A percentile compares a stretch with the other conserved stretches of the same genome.
Conservation (phyloP, 352 stramenopile species). For the Pythium rhizo-oryzae region DNA sequence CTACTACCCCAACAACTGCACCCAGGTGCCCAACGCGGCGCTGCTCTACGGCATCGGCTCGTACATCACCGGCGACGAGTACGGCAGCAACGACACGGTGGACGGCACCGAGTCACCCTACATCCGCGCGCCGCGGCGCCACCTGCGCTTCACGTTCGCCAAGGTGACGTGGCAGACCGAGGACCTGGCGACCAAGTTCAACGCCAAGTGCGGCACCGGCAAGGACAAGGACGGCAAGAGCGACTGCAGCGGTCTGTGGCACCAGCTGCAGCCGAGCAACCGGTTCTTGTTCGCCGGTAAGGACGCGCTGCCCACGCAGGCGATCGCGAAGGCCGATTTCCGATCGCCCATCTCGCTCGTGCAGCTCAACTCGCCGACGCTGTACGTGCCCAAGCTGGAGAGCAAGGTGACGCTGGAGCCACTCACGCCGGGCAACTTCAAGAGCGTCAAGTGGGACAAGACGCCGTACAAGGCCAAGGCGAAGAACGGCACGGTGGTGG, state of each 20-base stretch:
- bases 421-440: slow-evolving; percentile 22
- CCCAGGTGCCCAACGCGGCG: slow-evolving; percentile 28
- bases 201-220: slow-evolving; percentile 35
- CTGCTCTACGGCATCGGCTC: slow-evolving; percentile 49
- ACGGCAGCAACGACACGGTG: slow-evolving; percentile 19
- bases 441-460: slow-evolving; percentile 8
- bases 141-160: slow-evolving; percentile 48
- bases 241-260: slow-evolving; percentile 43
- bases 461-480: slow-evolving; percentile 16
- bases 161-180: slow-evolving; percentile 41
- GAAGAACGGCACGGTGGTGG: neutral
- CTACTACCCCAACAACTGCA: slow-evolving; percentile 42
- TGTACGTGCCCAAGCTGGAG: slow-evolving; percentile 25
- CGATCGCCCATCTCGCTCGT: slow-evolving; percentile 46
- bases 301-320: slow-evolving; percentile 31
- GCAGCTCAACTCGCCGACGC: slow-evolving; percentile 38
- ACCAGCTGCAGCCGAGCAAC: slow-evolving; percentile 43
- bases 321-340: slow-evolving; percentile 37
- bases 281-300: slow-evolving; percentile 47
- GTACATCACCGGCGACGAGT: slow-evolving; percentile 48
- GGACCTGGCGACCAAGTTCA: slow-evolving; percentile 35
- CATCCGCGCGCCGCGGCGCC: slow-evolving; percentile 37
- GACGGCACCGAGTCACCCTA: slow-evolving; percentile 31
- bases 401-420: slow-evolving; percentile 1
- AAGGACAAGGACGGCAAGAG: neutral